Evolutionary conservation across 495 filamentous ascomycete genomes (phyloP).

Genomic region (Lepidopterella palustris): DNA sequence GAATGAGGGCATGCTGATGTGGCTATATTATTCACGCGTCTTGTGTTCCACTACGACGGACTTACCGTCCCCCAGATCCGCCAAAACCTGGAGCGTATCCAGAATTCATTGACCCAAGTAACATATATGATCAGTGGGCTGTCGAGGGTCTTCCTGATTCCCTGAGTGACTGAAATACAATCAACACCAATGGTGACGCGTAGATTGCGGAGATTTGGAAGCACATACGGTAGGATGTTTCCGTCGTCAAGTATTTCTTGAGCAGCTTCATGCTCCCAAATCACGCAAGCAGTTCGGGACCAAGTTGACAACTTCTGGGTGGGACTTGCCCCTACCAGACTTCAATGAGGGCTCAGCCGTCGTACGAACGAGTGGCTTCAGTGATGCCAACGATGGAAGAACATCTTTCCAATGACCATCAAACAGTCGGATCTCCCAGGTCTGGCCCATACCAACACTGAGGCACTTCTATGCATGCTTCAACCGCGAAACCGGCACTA

Average conservation of each 20-base stretch:
- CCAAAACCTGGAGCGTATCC: slow-evolving; percentile 35
- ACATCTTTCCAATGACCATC: slow-evolving; percentile 46
- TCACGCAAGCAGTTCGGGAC: slow-evolving; percentile 46
- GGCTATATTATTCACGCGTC: slow-evolving; percentile 46
- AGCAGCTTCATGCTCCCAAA: slow-evolving; percentile 49
- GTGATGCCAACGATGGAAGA: slow-evolving; percentile 48
- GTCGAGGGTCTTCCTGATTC: slow-evolving; percentile 36
- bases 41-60: slow-evolving; percentile 47
- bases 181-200: slow-evolving; percentile 45
- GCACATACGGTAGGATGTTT: slow-evolving; percentile 34
- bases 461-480: slow-evolving; percentile 47
- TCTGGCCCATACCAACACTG: slow-evolving; percentile 45
- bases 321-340: slow-evolving; percentile 46
- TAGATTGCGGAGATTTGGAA: slow-evolving; percentile 42
- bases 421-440: slow-evolving; percentile 44
- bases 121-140: slow-evolving; percentile 44
- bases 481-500: slow-evolving; percentile 40
- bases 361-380: slow-evolving; percentile 47
- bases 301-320: slow-evolving; percentile 47
- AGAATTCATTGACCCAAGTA: slow-evolving; percentile 45
- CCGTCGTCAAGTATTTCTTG: slow-evolving; percentile 45
- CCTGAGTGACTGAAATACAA: slow-evolving; percentile 41
- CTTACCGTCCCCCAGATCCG: slow-evolving; percentile 37
- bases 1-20: slow-evolving; percentile 52
- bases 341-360: slow-evolving; percentile 29